These are phyloP conservation scores for Pascua guehoae DNA, from an alignment of 1,284 basidiomycete genomes.

Conservation along the genomic window DNA sequence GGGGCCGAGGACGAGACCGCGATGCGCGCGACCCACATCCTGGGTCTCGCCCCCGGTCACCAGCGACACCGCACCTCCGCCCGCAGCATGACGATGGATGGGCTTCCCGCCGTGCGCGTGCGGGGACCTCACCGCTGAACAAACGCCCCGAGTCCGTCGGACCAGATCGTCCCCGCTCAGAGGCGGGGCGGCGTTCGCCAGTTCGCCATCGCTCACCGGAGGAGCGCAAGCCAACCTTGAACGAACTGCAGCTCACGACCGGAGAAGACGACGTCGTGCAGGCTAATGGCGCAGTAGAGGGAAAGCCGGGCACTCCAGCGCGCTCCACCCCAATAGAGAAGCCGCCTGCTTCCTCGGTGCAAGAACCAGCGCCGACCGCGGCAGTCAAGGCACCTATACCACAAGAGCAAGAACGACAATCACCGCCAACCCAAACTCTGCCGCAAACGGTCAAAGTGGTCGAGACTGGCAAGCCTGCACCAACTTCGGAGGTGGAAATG, in stretches of 20 bases:
- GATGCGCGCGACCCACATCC: too few species aligned
- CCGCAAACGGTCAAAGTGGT: too few species aligned
- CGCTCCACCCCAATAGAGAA: not conserved
- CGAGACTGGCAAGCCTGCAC: too few species aligned
- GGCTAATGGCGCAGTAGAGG: not conserved
- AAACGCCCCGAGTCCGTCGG: not conserved
- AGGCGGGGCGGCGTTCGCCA: not conserved
- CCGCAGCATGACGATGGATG: conserved; percentile 11
- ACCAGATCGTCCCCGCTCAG: not conserved
- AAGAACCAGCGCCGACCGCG: not conserved
- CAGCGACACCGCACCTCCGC: not conserved
- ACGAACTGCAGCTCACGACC: conserved; percentile 1
- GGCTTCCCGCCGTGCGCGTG: conserved; percentile 6
- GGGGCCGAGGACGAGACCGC: conserved; percentile 9
- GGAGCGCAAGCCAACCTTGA: conserved; percentile 1
- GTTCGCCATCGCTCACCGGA: conserved; percentile 4
- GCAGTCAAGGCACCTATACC: not conserved
- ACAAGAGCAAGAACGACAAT: not conserved
- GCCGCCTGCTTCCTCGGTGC: not conserved
- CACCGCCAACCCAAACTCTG: too few species aligned
- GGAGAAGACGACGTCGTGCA: not conserved
- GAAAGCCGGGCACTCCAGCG: not conserved
- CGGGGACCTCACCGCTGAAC: not conserved
- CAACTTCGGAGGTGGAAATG: too few species aligned
- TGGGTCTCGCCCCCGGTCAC: too few species aligned